These are phyloP conservation scores for Lepidium didymum DNA, from an alignment of 345 rosid species.

Conservation along the genomic window DNA sequence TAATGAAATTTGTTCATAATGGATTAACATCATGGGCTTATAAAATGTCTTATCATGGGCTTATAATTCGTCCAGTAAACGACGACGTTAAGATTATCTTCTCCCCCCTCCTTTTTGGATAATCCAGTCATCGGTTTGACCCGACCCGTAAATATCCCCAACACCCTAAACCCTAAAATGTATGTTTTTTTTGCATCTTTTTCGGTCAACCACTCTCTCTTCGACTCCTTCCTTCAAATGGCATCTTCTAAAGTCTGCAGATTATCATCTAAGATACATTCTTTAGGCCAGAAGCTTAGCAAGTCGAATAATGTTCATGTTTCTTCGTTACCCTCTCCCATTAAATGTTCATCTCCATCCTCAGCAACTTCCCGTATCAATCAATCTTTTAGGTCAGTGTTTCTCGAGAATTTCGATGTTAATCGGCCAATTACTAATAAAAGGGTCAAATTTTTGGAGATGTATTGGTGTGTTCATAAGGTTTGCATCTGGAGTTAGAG, in stretches of 20 bases:
- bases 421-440: background rate
- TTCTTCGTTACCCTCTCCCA: slow-evolving; percentile 26
- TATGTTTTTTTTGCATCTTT: background rate
- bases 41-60: too few relatives aligned
- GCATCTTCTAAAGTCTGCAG: slow-evolving; percentile 45
- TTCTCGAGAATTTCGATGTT: background rate
- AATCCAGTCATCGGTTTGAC: background rate
- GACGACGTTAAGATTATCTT: background rate
- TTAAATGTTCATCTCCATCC: slow-evolving; percentile 26
- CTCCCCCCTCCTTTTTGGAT: background rate
- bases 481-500: background rate
- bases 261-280: slow-evolving; percentile 45
- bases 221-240: slow-evolving; percentile 18
- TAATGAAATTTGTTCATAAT: too few relatives aligned
- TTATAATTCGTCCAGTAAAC: too few relatives aligned
- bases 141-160: slow-evolving; percentile 3
- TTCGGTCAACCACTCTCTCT: background rate
- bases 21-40: too few relatives aligned
- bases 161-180: slow-evolving; percentile 12
- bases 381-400: slow-evolving; percentile 18
- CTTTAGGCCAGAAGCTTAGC: slow-evolving; percentile 31
- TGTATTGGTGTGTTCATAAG: background rate
- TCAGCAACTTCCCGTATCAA: slow-evolving; percentile 32
- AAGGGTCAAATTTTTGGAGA: background rate
- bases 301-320: slow-evolving; percentile 13